Evolutionary conservation across 352 stramenopile species (phyloP), one percentile per base, ranked within the genome.

Genomic region (Phytophthora crassamura): DNA sequence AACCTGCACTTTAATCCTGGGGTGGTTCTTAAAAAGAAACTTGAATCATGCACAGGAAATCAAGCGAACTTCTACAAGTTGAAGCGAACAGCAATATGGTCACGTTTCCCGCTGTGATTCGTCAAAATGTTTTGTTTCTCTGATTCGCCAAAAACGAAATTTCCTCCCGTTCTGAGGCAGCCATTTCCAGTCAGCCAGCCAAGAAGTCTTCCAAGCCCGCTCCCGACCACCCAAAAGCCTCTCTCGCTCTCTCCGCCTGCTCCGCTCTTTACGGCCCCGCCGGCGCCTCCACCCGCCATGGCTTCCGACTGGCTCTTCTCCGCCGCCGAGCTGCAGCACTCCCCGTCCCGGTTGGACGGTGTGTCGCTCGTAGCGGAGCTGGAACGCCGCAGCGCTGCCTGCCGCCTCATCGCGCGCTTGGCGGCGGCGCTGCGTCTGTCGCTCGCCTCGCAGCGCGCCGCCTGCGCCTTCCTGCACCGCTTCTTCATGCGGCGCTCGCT

Each of bases 391-490:
- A 49, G 48, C 32, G 46, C 59, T 33, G 69, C 62, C 25, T 84
- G 75, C 33, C 52, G 61, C 28, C 71, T 84, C 34, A 54, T 85
- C 28, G 70, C 71, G 30, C 59, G 67, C 18, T 34, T 87, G 14
- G 69, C 57, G 12, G 40, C 46, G 11, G n/a, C 48, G 39, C 52
- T 85, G 43, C 48, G 50, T 9, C 43, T 85, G 50, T 70, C 72
- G 50, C 72, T 77, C 15, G 55, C 80, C n/a, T 65, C 64, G 6
- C 65, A 81, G 18, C 69, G 62, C 46, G 75, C 63, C 30, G 77
- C 73, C 46, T 69, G 77, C 40, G 68, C 76, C 36, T 88, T 78
- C 34, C 76, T 88, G 41, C 78, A 88, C 61, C 64, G 77, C 45
- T 86, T 86, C 54, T 80, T 72, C 48, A 75, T 74, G 48, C 61